Conservation (phyloP, 1,284 basidiomycete genomes). For the Tilletia caries region DNA sequence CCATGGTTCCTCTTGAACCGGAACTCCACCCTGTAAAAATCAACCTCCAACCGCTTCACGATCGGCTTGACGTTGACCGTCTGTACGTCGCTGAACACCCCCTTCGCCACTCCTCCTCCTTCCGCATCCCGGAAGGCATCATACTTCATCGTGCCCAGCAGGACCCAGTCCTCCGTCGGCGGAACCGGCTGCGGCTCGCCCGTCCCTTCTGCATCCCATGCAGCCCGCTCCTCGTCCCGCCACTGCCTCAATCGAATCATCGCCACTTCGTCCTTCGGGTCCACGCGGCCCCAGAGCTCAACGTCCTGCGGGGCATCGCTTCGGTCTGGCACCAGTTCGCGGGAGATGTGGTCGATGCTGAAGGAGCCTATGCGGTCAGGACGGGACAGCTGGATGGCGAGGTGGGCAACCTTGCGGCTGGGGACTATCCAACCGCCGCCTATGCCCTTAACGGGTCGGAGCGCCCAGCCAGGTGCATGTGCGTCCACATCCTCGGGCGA, state of each 20-base stretch:
- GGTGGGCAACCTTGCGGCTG: not conserved
- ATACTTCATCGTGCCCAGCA: not conserved
- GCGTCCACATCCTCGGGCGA: not conserved
- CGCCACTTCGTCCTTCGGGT: not conserved
- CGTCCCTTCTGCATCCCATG: slow-evolving; percentile 13
- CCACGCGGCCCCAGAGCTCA: not conserved
- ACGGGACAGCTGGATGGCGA: not conserved
- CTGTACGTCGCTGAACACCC: no score
- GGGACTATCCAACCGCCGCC: slow-evolving; percentile 1
- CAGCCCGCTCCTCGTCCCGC: slow-evolving; percentile 13
- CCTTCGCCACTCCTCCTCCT: no score
- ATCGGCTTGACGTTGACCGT: not conserved
- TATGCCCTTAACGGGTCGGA: not conserved
- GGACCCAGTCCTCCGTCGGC: not conserved
- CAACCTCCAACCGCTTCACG: not conserved
- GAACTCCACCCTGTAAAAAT: not conserved
- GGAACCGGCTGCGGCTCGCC: not conserved
- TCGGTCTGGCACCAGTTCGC: slow-evolving; percentile 4
- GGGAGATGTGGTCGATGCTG: not conserved
- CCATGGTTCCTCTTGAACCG: slow-evolving; percentile 5
- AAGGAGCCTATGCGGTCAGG: not conserved
- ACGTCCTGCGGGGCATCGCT: not conserved
- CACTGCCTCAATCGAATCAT: not conserved
- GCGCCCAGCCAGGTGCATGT: not conserved
- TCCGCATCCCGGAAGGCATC: not conserved